A percentile compares a stretch with the other conserved stretches of the same genome.
Evolutionary conservation across 1,284 basidiomycete species (phyloP).

Genomic region (Athelia psychrophila): DNA sequence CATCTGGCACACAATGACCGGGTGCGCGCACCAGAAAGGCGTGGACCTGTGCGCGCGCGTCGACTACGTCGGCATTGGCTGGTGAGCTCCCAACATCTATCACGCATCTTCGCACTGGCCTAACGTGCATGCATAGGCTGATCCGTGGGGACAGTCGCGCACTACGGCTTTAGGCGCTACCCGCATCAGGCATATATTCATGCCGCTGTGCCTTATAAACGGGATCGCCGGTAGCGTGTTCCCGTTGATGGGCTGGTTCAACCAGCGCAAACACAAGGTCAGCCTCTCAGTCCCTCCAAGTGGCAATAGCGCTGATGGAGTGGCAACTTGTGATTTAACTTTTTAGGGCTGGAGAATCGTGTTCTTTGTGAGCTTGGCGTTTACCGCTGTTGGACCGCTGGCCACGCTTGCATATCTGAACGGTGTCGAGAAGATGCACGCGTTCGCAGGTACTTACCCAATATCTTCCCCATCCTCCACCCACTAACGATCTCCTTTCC

Average conservation of each 20-base stretch:
- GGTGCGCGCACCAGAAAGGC: conserved; percentile 69
- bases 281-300: conserved; percentile 19
- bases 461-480: conserved; percentile 5
- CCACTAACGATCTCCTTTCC: not conserved
- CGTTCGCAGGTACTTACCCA: conserved; percentile 55
- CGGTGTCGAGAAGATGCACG: conserved; percentile 47
- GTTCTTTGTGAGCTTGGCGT: conserved; percentile 80
- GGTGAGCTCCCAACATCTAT: conserved; percentile 38
- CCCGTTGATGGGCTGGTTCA: conserved; percentile 90
- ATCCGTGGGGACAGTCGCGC: conserved; percentile 68
- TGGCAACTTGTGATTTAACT: not conserved
- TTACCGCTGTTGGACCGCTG: conserved; percentile 74
- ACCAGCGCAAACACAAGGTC: conserved; percentile 74
- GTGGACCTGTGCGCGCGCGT: conserved; percentile 77
- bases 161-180: conserved; percentile 76
- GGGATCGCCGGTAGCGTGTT: conserved; percentile 77
- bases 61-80: conserved; percentile 84
- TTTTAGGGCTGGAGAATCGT: conserved; percentile 66
- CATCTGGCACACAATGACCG: conserved; percentile 83
- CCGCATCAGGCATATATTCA: conserved; percentile 49
- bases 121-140: conserved; percentile 44
- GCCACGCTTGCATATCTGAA: conserved; percentile 61
- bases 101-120: not conserved
- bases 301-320: not conserved
- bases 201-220: conserved; percentile 60